Conservation (phyloP, 768 basidiomycete species). For the Termitomyces sp. region DNA sequence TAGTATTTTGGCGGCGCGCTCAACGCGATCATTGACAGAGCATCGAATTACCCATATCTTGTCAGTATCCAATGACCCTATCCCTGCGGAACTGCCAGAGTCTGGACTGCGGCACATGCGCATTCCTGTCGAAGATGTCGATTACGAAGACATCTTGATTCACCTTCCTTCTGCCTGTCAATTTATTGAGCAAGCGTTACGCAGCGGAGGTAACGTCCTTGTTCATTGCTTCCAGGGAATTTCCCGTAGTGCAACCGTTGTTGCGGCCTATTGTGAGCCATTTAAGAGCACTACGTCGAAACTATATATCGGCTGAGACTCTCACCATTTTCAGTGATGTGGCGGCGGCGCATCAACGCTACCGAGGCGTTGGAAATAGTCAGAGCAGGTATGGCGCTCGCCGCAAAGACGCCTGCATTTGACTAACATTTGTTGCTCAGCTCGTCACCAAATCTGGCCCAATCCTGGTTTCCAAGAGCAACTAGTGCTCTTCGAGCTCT, state of each 20-base stretch:
- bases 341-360: slow-evolving; percentile 48
- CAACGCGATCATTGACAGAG: slow-evolving; percentile 67
- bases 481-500: slow-evolving; percentile 70
- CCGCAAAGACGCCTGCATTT: background rate
- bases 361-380: slow-evolving; percentile 60
- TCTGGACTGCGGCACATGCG: slow-evolving; percentile 70
- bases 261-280: slow-evolving; percentile 71
- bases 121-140: slow-evolving; percentile 66
- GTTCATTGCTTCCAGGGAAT: slow-evolving; percentile 68
- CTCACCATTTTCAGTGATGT: slow-evolving; percentile 63
- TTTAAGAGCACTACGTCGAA: background rate
- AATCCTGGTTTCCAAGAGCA: slow-evolving; percentile 80
- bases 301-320: slow-evolving; percentile 3
- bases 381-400: slow-evolving; percentile 44
- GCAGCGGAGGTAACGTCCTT: slow-evolving; percentile 54
- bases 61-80: slow-evolving; percentile 70
- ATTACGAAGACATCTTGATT: slow-evolving; percentile 66
- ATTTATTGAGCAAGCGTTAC: slow-evolving; percentile 62
- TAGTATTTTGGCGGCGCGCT: slow-evolving; percentile 68
- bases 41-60: slow-evolving; percentile 77
- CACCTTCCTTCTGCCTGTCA: slow-evolving; percentile 61
- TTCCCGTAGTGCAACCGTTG: slow-evolving; percentile 64
- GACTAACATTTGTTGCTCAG: slow-evolving; percentile 27
- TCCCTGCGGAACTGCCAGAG: slow-evolving; percentile 66
- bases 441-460: slow-evolving; percentile 75